These are phyloP conservation scores for Ascoidea rubescens DNA, from an alignment of 805 yeast species.

Conservation along the genomic window DNA sequence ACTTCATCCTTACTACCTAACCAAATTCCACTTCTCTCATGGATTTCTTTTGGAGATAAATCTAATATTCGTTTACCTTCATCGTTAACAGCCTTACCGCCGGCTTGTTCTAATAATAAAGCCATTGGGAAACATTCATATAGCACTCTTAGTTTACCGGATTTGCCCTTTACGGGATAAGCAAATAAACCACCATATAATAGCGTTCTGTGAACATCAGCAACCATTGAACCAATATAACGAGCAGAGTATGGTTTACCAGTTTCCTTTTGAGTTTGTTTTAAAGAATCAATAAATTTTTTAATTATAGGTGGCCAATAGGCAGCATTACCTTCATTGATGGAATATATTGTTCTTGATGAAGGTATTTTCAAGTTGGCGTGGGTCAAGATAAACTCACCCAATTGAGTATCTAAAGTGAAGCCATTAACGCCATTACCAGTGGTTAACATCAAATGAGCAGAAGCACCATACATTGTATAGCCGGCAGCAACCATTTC, in stretches of 20 bases:
- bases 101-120: conserved; percentile 86
- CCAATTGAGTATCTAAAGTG: conserved; percentile 83
- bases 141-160: conserved; percentile 80
- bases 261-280: conserved; percentile 51
- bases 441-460: conserved; percentile 83
- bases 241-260: conserved; percentile 88
- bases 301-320: conserved; percentile 71
- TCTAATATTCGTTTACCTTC: conserved; percentile 84
- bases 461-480: conserved; percentile 98
- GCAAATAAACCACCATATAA: conserved; percentile 92
- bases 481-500: conserved; percentile 98
- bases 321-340: conserved; percentile 85
- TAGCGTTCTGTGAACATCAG: conserved; percentile 93
- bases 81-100: conserved; percentile 86
- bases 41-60: conserved; percentile 75
- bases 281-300: conserved; percentile 57
- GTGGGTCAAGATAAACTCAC: conserved; percentile 88
- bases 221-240: conserved; percentile 97
- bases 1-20: conserved; percentile 75
- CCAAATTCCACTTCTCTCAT: conserved; percentile 91
- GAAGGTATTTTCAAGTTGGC: conserved; percentile 63
- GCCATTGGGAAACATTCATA: conserved; percentile 99
- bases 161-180: conserved; percentile 79
- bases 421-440: conserved; percentile 90
- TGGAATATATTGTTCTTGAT: conserved; percentile 65